Evolutionary conservation across 768 basidiomycete species (phyloP).

Genomic region (Amanita muscaria): DNA sequence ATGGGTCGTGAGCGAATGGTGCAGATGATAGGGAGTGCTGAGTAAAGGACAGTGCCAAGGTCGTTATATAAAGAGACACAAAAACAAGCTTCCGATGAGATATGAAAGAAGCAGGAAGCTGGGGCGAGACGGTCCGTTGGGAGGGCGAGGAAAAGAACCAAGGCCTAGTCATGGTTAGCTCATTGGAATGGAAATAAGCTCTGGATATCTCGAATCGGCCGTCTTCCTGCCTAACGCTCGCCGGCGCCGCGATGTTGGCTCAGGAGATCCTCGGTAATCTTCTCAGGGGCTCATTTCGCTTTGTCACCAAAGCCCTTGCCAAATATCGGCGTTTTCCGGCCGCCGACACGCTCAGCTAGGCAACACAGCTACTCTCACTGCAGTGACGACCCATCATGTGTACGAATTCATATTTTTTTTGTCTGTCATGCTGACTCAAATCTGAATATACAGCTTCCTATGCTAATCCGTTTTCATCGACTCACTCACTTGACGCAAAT

Average conservation of each 20-base stretch:
- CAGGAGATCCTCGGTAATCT: no score
- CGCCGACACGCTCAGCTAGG: not conserved
- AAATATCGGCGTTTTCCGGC: conserved; percentile 18
- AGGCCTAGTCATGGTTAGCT: conserved; percentile 10
- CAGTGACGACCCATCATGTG: conserved; percentile 22
- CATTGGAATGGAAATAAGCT: not conserved
- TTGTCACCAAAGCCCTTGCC: conserved; percentile 1
- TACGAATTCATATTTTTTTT: conserved; percentile 14
- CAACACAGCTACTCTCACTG: not conserved
- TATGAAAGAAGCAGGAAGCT: conserved; percentile 22
- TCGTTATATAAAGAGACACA: conserved; percentile 18
- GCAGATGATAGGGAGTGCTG: conserved; percentile 21
- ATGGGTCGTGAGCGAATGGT: conserved; percentile 20
- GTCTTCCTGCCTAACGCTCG: no score
- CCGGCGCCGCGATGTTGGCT: no score
- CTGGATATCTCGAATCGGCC: conserved; percentile 2
- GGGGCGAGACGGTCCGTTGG: conserved; percentile 18
- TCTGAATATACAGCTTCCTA: conserved; percentile 27
- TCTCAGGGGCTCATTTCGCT: no score
- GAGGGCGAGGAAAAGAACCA: conserved; percentile 14
- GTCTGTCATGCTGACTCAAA: not conserved
- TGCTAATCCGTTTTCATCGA: conserved; percentile 80
- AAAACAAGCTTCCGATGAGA: conserved; percentile 20
- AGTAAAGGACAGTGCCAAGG: conserved; percentile 12
- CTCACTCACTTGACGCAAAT: conserved; percentile 78